Base-by-base conservation (phyloP, 139 green algal genomes). In the Desmodesmus armatus region DNA sequence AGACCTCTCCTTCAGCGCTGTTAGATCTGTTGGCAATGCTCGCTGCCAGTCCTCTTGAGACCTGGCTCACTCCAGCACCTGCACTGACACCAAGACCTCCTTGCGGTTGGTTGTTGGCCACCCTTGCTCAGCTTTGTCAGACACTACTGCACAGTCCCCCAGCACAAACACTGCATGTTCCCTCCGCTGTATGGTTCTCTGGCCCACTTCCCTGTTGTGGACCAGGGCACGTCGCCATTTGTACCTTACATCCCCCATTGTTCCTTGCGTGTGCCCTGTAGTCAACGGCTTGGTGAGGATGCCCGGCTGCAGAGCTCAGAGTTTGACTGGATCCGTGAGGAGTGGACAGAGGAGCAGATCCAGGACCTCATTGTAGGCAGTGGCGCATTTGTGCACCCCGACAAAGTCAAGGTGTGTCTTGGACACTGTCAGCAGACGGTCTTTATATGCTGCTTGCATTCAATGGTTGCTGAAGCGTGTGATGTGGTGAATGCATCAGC, bases 331-430 rank as follows among this genome's bases (percentile, higher is more conserved):
- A 47, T 75, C 3, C 41, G 60, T 21, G 78, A 75, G 29, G n/a
- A 41, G 3, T 75, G 78, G 60, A 84, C 60, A 25, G 40, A 74
- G 44, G 78, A 74, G 37, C 60, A 84, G 62, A 84, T 84, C 31
- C 39, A 66, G 43, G 78, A 84, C 62, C 78, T 84, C 40, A 84
- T 84, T 5, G 41, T 84, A 27, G 60, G 62, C 39, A 62, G 78
- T 15, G 78, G 78, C 39, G 62, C 44, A 19, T 84, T 62, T 40
- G 40, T 75, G 40, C 60, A 62, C 55, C 60, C 62, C 17, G 66
- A 72, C n/a, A 44, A 73, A 43, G 51, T 69, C 4, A 31, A 60
- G 51, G 75, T 70, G 53, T 9, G 72, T 29, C 0, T n/a, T n/a
- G n/a, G n/a, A n/a, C n/a, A n/a, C n/a, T n/a, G 15, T 13, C 15